Conservation (phyloP, 345 rosid genomes). For the Reutealis trisperma region DNA sequence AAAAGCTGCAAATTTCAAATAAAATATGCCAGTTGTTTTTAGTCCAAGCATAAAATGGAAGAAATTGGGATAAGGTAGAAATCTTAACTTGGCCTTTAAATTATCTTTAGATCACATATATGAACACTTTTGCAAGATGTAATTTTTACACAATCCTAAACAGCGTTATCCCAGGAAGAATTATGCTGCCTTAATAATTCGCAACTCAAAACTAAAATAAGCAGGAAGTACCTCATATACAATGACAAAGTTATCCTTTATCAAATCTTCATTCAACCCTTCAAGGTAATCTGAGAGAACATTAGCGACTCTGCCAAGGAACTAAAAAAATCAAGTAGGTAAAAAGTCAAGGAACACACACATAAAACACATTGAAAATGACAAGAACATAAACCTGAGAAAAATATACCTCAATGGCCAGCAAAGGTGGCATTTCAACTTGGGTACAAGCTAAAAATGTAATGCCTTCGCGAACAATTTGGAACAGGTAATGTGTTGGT, state of each 20-base stretch:
- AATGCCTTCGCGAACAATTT: constrained; percentile 81
- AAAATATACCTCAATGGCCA: constrained; percentile 83
- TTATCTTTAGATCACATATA: not conserved
- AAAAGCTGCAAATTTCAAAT: constrained; percentile 59
- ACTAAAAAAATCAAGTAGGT: constrained; percentile 47
- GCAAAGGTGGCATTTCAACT: constrained; percentile 96
- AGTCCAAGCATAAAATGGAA: constrained; percentile 6
- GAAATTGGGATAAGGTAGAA: not conserved
- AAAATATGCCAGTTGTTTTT: constrained; percentile 10
- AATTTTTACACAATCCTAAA: not conserved
- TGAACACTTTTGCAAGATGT: not conserved
- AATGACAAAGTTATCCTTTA: constrained; percentile 92
- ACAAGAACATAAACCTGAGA: constrained; percentile 1
- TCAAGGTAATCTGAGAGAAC: constrained; percentile 87
- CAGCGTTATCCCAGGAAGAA: not conserved
- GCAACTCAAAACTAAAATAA: not conserved
- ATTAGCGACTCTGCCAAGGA: constrained; percentile 91
- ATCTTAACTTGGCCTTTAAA: not conserved
- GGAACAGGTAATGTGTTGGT: constrained; percentile 92
- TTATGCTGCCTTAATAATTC: not conserved
- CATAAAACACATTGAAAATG: not conserved
- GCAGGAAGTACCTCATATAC: constrained; percentile 72
- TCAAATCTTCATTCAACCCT: constrained; percentile 86
- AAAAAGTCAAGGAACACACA: constrained; percentile 18
- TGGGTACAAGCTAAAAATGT: constrained; percentile 94